Conservation (phyloP, 192 early-diverging fungal genomes). For the Coemansia sp. region DNA sequence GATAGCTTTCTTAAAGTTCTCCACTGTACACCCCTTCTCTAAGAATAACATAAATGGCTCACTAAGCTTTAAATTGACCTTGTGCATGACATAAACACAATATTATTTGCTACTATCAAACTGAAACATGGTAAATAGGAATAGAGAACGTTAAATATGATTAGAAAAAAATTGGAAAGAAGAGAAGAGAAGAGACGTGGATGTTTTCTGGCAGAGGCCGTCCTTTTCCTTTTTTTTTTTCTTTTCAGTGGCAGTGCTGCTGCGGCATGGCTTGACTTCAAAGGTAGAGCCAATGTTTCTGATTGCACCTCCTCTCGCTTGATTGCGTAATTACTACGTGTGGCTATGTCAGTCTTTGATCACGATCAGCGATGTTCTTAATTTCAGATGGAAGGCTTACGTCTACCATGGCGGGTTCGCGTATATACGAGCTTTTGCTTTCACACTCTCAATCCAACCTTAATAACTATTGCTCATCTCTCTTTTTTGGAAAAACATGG, state of each 20-base stretch:
- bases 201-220: not conserved
- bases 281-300: not conserved
- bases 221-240: not conserved
- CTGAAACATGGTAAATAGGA: not conserved
- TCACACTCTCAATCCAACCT: not conserved
- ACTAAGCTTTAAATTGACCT: not conserved
- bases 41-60: not conserved
- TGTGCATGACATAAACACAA: not conserved
- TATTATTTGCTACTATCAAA: not conserved
- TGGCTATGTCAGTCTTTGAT: not conserved
- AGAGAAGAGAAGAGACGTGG: not conserved
- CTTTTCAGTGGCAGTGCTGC: not conserved
- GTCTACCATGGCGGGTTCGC: not conserved
- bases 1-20: not conserved
- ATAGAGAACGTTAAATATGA: not conserved
- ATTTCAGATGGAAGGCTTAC: not conserved
- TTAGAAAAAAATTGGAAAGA: not conserved
- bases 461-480: not conserved
- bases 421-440: not conserved
- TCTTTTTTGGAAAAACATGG: conserved; percentile 49
- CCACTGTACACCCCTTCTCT: not conserved
- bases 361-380: not conserved
- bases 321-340: too few species aligned
- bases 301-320: not conserved
- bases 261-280: not conserved